These are phyloP conservation scores for Aspergillus neotritici DNA, from an alignment of 2,329 filamentous ascomycete species.

Conservation along the genomic window DNA sequence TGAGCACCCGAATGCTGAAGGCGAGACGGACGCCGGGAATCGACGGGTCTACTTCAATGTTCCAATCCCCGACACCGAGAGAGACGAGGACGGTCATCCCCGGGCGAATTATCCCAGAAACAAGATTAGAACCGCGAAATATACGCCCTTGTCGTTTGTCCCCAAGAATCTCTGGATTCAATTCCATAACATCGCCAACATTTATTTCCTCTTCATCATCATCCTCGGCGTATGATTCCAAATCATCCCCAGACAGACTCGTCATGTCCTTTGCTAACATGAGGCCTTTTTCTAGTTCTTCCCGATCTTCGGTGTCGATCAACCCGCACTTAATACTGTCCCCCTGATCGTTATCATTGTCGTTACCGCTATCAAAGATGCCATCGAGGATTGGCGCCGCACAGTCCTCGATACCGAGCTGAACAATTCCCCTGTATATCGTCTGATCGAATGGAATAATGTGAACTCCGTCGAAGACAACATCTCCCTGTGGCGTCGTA, in stretches of 20 bases:
- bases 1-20: constrained; percentile 16
- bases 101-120: constrained; percentile 70
- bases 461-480: constrained; percentile 88
- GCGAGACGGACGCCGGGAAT: constrained; percentile 39
- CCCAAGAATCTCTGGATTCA: constrained; percentile 97
- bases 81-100: constrained; percentile 76
- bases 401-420: constrained; percentile 87
- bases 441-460: constrained; percentile 81
- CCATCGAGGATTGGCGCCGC: constrained; percentile 87
- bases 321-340: constrained; percentile 82
- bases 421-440: constrained; percentile 93
- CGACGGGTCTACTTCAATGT: constrained; percentile 67
- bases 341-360: constrained; percentile 88
- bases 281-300: constrained; percentile 62
- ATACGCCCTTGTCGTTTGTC: constrained; percentile 88
- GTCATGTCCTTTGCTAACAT: constrained; percentile 10
- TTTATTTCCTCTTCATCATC: constrained; percentile 95
- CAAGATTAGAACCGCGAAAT: constrained; percentile 97
- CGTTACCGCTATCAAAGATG: constrained; percentile 89
- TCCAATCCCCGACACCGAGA: constrained; percentile 65
- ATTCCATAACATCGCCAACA: constrained; percentile 97
- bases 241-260: background rate
- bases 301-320: constrained; percentile 86
- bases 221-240: constrained; percentile 74
- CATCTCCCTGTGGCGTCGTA: constrained; percentile 74